phyloP scores from a whole-genome alignment of 768 basidiomycete species.

The Boletus rubropictus region DNA sequence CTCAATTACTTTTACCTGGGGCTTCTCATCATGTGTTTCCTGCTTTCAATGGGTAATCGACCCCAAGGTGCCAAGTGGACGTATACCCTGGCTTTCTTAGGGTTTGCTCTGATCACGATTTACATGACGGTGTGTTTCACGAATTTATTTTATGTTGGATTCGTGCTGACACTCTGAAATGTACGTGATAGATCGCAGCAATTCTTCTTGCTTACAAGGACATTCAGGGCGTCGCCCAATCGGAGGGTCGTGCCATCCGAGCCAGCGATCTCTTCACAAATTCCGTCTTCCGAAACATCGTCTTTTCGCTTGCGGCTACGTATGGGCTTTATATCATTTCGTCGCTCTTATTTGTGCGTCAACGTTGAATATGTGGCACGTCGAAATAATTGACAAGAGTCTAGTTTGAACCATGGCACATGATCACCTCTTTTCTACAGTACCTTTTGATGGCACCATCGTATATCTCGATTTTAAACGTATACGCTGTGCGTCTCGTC shows the following conservation, averaged over 20 bases:
- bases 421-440: slow-evolving; percentile 95
- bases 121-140: slow-evolving; percentile 79
- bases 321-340: slow-evolving; percentile 83
- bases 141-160: background rate
- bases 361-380: background rate
- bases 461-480: slow-evolving; percentile 90
- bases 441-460: slow-evolving; percentile 90
- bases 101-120: slow-evolving; percentile 86
- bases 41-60: slow-evolving; percentile 83
- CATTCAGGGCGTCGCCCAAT: slow-evolving; percentile 51
- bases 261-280: slow-evolving; percentile 69
- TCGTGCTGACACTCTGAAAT: slow-evolving; percentile 2
- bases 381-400: background rate
- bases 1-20: slow-evolving; percentile 87
- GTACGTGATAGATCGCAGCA: slow-evolving; percentile 52
- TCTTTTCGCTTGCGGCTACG: slow-evolving; percentile 81
- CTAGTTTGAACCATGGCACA: slow-evolving; percentile 96
- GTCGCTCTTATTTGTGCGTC: slow-evolving; percentile 77
- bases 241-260: slow-evolving; percentile 41
- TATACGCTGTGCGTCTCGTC: slow-evolving; percentile 56
- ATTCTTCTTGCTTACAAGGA: slow-evolving; percentile 82
- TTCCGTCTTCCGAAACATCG: slow-evolving; percentile 76
- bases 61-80: slow-evolving; percentile 87
- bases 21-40: slow-evolving; percentile 79
- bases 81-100: slow-evolving; percentile 80